These are phyloP conservation scores for Albifimbria verrucaria DNA, from an alignment of 2,329 filamentous ascomycete species.

Conservation along the genomic window DNA sequence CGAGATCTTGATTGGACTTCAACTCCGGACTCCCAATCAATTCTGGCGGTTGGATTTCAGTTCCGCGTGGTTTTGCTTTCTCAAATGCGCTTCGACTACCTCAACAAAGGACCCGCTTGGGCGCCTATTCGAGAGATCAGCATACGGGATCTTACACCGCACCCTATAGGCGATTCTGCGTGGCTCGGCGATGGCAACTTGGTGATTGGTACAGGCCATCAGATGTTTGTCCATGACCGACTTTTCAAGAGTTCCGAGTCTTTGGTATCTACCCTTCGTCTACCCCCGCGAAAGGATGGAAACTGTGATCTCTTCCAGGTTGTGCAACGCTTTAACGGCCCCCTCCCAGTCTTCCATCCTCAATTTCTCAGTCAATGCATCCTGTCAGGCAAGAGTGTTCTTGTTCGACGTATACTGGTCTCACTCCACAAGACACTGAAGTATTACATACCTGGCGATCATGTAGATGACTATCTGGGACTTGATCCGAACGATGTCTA, in stretches of 20 bases:
- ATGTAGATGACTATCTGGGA: constrained; percentile 73
- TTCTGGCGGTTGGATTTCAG: constrained; percentile 89
- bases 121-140: constrained; percentile 78
- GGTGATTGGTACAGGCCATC: constrained; percentile 85
- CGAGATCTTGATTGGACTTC: constrained; percentile 92
- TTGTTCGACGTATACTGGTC: constrained; percentile 71
- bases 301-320: constrained; percentile 74
- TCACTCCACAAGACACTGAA: constrained; percentile 74
- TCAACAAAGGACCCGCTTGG: constrained; percentile 88
- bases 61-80: constrained; percentile 78
- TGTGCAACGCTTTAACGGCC: constrained; percentile 80
- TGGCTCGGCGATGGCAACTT: constrained; percentile 86
- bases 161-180: constrained; percentile 88
- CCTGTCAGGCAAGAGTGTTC: constrained; percentile 67
- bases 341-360: constrained; percentile 87
- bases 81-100: constrained; percentile 88
- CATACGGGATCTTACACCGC: constrained; percentile 77
- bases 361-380: constrained; percentile 87
- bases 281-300: constrained; percentile 45
- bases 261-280: constrained; percentile 49
- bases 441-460: constrained; percentile 78
- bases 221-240: constrained; percentile 81
- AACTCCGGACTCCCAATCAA: constrained; percentile 83
- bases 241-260: constrained; percentile 63
- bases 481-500: constrained; percentile 61